phyloP scores from a whole-genome alignment of 371 early-diverging fungal species.

The Capniomyces stellatus region DNA sequence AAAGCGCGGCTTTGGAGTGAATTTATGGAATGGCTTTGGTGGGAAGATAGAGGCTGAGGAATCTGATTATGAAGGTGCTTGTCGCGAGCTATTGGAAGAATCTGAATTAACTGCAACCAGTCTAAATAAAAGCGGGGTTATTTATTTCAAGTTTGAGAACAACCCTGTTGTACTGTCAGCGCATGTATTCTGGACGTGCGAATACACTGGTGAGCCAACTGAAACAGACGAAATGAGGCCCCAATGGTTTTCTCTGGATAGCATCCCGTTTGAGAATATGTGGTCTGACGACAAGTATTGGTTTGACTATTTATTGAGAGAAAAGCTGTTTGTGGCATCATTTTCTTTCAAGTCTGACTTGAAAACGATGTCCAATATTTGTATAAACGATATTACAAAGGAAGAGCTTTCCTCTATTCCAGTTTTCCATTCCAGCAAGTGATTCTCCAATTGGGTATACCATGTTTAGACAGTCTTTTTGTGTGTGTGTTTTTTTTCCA shows the following conservation, averaged over 20 bases:
- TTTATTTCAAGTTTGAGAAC: slow-evolving; percentile 35
- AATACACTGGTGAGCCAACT: slow-evolving; percentile 28
- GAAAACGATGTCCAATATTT: slow-evolving; percentile 5
- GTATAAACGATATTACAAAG: not conserved
- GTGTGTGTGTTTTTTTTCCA: too few relatives aligned
- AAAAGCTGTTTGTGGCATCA: slow-evolving; percentile 10
- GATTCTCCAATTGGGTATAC: too few relatives aligned
- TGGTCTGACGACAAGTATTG: slow-evolving; percentile 17
- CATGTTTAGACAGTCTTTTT: too few relatives aligned
- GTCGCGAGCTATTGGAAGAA: slow-evolving; percentile 47
- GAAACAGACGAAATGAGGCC: slow-evolving; percentile 32
- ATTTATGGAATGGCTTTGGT: slow-evolving; percentile 52
- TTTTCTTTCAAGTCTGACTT: slow-evolving; percentile 19
- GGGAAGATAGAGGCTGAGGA: slow-evolving; percentile 52
- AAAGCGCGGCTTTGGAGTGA: slow-evolving; percentile 51
- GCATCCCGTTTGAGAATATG: slow-evolving; percentile 8
- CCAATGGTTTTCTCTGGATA: slow-evolving; percentile 9
- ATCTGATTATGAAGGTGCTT: slow-evolving; percentile 37
- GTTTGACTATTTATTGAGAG: slow-evolving; percentile 13
- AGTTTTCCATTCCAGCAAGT: not conserved
- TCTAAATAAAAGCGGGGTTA: slow-evolving; percentile 31
- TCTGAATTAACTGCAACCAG: slow-evolving; percentile 29
- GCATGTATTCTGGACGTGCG: slow-evolving; percentile 31
- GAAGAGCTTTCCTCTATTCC: not conserved
- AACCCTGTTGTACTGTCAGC: slow-evolving; percentile 33